Conservation (phyloP, 208 protist genomes). For the Wallacemonas rigidus region DNA sequence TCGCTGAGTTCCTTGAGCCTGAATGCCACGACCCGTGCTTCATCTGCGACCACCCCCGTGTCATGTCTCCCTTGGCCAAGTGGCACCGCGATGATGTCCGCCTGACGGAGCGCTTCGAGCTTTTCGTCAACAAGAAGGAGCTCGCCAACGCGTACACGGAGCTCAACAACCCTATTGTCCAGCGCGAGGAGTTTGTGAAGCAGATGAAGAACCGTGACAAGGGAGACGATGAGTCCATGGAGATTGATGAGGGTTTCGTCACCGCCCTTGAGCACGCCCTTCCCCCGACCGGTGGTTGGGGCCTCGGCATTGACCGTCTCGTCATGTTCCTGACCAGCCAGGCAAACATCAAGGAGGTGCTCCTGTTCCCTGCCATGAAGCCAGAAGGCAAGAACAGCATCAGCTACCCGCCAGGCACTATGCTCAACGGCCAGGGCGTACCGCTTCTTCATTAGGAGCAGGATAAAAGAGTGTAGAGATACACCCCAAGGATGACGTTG, state of each 20-base stretch:
- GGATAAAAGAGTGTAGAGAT: background rate
- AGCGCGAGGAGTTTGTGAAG: slow-evolving; percentile 97
- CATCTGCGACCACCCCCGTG: slow-evolving; percentile 98
- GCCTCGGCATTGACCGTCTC: slow-evolving; percentile 99
- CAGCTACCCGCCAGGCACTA: slow-evolving; percentile 62
- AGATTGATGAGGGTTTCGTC: slow-evolving; percentile 98
- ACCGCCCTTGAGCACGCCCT: slow-evolving; percentile 98
- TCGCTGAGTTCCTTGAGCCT: slow-evolving; percentile 96
- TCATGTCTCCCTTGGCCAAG: slow-evolving; percentile 99
- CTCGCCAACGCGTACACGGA: slow-evolving; percentile 99
- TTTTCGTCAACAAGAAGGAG: slow-evolving; percentile 98
- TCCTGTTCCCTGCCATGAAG: slow-evolving; percentile 95
- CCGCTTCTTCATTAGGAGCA: slow-evolving; percentile 48
- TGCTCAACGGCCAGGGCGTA: slow-evolving; percentile 79
- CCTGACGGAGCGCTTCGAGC: slow-evolving; percentile 99
- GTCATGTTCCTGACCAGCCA: slow-evolving; percentile 99
- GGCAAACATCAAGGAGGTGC: slow-evolving; percentile 98
- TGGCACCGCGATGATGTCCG: slow-evolving; percentile 94
- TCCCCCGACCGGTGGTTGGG: slow-evolving; percentile 99
- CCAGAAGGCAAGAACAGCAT: slow-evolving; percentile 54
- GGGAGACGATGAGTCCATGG: slow-evolving; percentile 98
- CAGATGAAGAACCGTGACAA: slow-evolving; percentile 94
- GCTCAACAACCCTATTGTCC: slow-evolving; percentile 99
- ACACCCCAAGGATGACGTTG: background rate
- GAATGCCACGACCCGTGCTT: slow-evolving; percentile 99